Conservation (phyloP, 2,329 filamentous ascomycete genomes). For the Colletotrichum sidae region DNA sequence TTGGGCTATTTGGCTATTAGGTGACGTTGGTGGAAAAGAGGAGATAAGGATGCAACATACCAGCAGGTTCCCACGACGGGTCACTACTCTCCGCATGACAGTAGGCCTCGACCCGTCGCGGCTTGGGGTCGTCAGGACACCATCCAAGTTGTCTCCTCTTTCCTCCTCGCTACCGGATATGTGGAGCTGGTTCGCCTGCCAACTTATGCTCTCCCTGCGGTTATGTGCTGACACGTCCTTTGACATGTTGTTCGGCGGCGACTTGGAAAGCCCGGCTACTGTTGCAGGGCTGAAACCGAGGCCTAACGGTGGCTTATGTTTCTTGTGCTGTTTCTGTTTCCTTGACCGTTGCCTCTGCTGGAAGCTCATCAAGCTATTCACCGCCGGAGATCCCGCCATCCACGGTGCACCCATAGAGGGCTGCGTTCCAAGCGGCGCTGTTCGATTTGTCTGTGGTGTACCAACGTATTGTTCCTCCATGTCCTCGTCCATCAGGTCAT, state of each 20-base stretch:
- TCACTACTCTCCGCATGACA: conserved; percentile 86
- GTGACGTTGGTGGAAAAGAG: not conserved
- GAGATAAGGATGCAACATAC: conserved; percentile 61
- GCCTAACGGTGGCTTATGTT: conserved; percentile 59
- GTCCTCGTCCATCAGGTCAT: conserved; percentile 77
- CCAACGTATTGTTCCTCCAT: conserved; percentile 84
- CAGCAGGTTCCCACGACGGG: conserved; percentile 87
- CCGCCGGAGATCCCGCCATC: conserved; percentile 76
- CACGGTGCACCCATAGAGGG: conserved; percentile 68
- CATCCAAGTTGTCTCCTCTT: conserved; percentile 75
- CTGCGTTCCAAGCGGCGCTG: conserved; percentile 56
- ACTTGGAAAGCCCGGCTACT: conserved; percentile 69
- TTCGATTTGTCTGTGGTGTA: conserved; percentile 81
- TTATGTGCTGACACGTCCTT: conserved; percentile 59
- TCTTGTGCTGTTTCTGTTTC: conserved; percentile 70
- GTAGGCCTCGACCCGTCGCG: conserved; percentile 71
- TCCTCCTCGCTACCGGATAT: conserved; percentile 79
- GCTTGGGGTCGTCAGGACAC: conserved; percentile 54
- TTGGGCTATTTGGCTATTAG: conserved; percentile 76
- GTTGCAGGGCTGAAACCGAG: conserved; percentile 61
- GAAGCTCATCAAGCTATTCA: conserved; percentile 85
- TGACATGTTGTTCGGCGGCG: conserved; percentile 70
- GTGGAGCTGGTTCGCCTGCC: conserved; percentile 89
- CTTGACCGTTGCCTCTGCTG: conserved; percentile 79
- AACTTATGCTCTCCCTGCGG: conserved; percentile 87